These are phyloP conservation scores for Lindgomyces ingoldianus DNA, from an alignment of 495 filamentous ascomycete species.

Conservation along the genomic window DNA sequence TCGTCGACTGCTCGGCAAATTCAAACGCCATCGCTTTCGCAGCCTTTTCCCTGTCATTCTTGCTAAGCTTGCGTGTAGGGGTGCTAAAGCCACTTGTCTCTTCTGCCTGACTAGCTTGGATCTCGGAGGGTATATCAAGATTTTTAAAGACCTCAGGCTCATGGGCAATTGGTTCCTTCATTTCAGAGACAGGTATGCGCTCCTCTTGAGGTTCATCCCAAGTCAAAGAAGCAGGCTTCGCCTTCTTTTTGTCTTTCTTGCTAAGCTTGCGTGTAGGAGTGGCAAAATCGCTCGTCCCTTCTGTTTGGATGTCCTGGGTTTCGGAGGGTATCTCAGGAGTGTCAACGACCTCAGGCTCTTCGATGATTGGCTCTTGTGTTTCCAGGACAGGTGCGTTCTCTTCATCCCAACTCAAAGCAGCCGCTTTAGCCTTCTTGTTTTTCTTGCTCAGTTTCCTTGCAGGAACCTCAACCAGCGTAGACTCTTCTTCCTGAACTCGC, in stretches of 20 bases:
- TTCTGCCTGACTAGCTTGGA: background rate
- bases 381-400: background rate
- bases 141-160: background rate
- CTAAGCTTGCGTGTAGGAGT: constrained; percentile 20
- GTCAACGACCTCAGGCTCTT: background rate
- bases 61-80: constrained; percentile 21
- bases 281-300: background rate
- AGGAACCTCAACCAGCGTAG: background rate
- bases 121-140: background rate
- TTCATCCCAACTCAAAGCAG: constrained; percentile 6
- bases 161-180: background rate
- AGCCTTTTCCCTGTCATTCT: constrained; percentile 19
- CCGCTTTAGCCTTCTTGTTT: constrained; percentile 17
- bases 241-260: constrained; percentile 24
- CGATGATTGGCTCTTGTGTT: background rate
- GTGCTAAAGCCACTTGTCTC: constrained; percentile 1
- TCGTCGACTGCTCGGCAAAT: background rate
- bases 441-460: constrained; percentile 21
- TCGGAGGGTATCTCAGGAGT: background rate
- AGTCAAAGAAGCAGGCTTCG: too few species aligned
- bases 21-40: constrained; percentile 2
- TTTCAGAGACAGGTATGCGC: background rate
- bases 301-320: background rate
- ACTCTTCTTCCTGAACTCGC: background rate
- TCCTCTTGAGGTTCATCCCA: background rate